Percentiles rank a stretch among this genome's conserved stretches.
phyloP scores from a whole-genome alignment of 208 protist genomes.

The Angomonas ambiguus region DNA sequence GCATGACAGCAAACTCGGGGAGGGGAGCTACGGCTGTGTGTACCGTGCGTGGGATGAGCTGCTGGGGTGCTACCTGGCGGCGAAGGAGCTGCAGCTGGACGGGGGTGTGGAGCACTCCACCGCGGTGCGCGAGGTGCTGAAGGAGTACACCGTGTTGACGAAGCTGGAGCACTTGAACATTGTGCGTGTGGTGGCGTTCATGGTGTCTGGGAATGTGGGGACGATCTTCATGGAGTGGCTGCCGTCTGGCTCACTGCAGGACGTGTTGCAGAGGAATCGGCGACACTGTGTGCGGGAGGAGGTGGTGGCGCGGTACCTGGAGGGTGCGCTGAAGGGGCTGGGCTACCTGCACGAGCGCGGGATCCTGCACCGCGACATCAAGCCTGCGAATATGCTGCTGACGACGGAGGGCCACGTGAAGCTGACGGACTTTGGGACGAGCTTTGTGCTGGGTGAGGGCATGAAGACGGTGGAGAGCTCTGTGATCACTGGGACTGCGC shows the following conservation, averaged over 20 bases:
- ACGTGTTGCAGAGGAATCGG: constrained; percentile 36
- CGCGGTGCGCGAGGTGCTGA: constrained; percentile 43
- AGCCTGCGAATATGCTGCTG: constrained; percentile 83
- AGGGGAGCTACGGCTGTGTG: constrained; percentile 48
- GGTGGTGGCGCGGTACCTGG: constrained; percentile 51
- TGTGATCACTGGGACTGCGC: constrained; percentile 53
- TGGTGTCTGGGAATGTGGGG: constrained; percentile 35
- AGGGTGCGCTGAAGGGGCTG: constrained; percentile 47
- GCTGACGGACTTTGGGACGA: constrained; percentile 85
- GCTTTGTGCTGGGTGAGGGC: constrained; percentile 33
- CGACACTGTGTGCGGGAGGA: constrained; percentile 44
- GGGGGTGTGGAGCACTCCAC: constrained; percentile 15
- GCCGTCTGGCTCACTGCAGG: constrained; percentile 54
- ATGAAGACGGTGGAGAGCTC: constrained; percentile 24
- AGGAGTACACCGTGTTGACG: constrained; percentile 65
- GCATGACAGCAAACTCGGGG: constrained; percentile 23
- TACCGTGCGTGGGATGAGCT: constrained; percentile 60
- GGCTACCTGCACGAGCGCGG: constrained; percentile 69
- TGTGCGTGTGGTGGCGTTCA: constrained; percentile 59
- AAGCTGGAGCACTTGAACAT: constrained; percentile 62
- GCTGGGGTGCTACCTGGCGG: constrained; percentile 50
- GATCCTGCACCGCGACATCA: constrained; percentile 83
- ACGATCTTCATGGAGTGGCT: constrained; percentile 80
- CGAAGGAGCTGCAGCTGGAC: constrained; percentile 57
- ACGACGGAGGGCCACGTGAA: constrained; percentile 57